phyloP scores from a whole-genome alignment of 257 asterid species.

The Knoxia roxburghii region DNA sequence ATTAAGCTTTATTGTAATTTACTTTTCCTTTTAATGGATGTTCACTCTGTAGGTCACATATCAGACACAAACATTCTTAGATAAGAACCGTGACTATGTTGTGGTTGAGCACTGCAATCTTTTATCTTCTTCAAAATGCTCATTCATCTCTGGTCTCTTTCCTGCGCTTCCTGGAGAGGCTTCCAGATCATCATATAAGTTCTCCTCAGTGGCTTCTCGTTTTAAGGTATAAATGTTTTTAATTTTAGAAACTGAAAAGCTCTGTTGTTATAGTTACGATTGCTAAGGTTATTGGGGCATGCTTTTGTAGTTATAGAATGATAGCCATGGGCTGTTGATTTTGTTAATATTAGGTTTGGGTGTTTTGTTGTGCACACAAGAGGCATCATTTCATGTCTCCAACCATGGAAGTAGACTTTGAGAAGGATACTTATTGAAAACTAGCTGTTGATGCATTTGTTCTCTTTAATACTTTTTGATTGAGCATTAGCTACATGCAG shows the following conservation, averaged over 20 bases:
- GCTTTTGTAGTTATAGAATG: background rate
- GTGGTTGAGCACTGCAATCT: constrained; percentile 96
- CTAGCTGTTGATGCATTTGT: background rate
- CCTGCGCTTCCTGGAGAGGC: constrained; percentile 87
- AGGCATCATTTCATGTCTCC: background rate
- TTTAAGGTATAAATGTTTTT: constrained; percentile 57
- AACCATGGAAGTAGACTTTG: background rate
- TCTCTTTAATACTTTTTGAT: no score
- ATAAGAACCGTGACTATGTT: constrained; percentile 95
- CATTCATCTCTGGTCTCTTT: constrained; percentile 72
- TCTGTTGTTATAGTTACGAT: background rate
- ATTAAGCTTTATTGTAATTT: constrained; percentile 13
- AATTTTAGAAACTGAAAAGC: background rate
- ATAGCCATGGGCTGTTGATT: background rate
- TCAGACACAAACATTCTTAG: constrained; percentile 80
- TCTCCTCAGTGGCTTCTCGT: constrained; percentile 96
- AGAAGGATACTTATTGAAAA: background rate
- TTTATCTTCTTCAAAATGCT: constrained; percentile 78
- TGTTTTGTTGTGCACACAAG: background rate
- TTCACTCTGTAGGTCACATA: constrained; percentile 64
- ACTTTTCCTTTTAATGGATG: background rate
- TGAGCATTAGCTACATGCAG: background rate
- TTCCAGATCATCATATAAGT: constrained; percentile 91
- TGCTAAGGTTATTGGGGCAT: background rate
- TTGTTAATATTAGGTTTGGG: background rate